Percentiles rank a stretch among this genome's conserved stretches.
These are phyloP conservation scores for Withania somnifera DNA, from an alignment of 305 asterid species.

Conservation along the genomic window DNA sequence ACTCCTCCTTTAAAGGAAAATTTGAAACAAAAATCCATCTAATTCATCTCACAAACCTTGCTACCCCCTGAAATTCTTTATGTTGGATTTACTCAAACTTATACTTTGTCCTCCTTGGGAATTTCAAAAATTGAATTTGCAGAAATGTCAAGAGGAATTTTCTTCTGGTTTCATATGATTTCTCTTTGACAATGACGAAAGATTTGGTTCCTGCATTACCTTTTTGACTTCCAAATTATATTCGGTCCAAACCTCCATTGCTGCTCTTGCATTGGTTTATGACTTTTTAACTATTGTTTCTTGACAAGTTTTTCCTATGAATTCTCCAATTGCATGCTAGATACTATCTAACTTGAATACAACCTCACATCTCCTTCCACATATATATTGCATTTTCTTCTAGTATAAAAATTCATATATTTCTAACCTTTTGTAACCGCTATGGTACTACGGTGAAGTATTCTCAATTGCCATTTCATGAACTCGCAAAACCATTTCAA, in stretches of 20 bases:
- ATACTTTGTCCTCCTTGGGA: neutral
- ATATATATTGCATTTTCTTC: neutral
- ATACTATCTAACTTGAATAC: neutral
- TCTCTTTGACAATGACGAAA: neutral
- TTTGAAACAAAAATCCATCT: neutral
- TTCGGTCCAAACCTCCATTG: neutral
- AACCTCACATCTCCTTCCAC: neutral
- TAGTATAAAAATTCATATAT: neutral
- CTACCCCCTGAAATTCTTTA: neutral
- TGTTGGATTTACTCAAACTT: neutral
- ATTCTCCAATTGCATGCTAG: neutral
- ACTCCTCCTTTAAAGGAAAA: neutral
- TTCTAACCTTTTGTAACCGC: neutral
- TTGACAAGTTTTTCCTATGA: neutral
- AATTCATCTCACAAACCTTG: neutral
- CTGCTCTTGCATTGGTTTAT: neutral
- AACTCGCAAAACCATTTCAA: neutral
- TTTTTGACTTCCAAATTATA: neutral
- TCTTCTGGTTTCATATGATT: neutral
- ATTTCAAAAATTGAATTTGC: neutral
- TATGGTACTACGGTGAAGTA: neutral
- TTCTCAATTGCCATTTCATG: neutral
- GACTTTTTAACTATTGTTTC: neutral
- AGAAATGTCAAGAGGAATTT: neutral
- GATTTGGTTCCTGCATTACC: neutral